Evolutionary conservation across 768 basidiomycete species (phyloP), one percentile per base, ranked within the genome.

Genomic region (Kondoa subrosea): DNA sequence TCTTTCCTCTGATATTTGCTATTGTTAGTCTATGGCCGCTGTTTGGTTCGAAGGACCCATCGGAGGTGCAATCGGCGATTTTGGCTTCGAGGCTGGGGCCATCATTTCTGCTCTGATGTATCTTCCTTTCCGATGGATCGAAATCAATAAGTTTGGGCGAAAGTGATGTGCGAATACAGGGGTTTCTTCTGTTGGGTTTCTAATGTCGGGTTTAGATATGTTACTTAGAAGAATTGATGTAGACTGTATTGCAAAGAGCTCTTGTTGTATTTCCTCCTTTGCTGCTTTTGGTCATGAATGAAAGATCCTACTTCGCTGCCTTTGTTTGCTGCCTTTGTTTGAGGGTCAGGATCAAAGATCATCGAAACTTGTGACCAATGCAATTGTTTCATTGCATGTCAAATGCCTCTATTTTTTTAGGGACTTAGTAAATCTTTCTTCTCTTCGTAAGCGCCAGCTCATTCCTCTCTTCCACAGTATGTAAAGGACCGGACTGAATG

Each of bases 41-140:
- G n/a, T 27, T 27, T 25, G 84, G 83, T 88, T 83, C 73, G 76
- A 77, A 1, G 87, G 87, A 0, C 87, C 87, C 0, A 83, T 88
- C 21, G 86, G 85, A 1, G 71, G 74, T 56, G 78, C 72, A 4
- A 65, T 56, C 15, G 87, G 87, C 1, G 87, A 88, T 75, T 83
- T 88, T 66, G 87, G 85, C 2, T 81, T 88, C 33, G 79, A 86
- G 40, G 27, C 29, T 17, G 65, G 26, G n/a, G 4, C 16, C 34
- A 16, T 56, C 4, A 17, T 66, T 16, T 12, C 34, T 50, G 34
- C 14, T 26, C 8, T 56, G 4, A 25, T 56, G 4, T 66, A 66
- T 27, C 4, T 50, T 29, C n/a, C 56, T 50, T 56, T 66, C 26
- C 25, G 65, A 17, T 27, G n/a, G 34, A 27, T 66, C 33, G 65